Evolutionary conservation across 805 yeast genomes (phyloP).

Genomic region (Lachancea thermotolerans): DNA sequence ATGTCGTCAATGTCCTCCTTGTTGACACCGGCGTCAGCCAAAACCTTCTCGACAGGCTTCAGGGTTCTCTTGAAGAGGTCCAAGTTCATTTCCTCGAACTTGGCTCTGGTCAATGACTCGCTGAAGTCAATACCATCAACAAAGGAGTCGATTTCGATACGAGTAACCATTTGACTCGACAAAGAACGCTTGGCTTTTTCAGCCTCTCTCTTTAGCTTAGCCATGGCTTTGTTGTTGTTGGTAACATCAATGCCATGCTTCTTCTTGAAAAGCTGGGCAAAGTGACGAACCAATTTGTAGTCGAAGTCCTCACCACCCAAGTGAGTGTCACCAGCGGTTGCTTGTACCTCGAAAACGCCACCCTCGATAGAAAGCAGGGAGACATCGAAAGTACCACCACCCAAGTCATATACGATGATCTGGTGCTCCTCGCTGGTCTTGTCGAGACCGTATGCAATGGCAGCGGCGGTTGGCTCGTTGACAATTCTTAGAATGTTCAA

Average conservation of each 20-base stretch:
- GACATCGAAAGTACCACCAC: conserved; percentile 98
- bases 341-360: conserved; percentile 88
- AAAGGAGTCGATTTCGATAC: conserved; percentile 93
- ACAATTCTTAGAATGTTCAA: conserved; percentile 82
- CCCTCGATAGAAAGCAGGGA: conserved; percentile 80
- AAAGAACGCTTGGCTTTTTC: conserved; percentile 97
- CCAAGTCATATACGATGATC: conserved; percentile 87
- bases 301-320: conserved; percentile 98
- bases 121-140: conserved; percentile 93
- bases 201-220: conserved; percentile 93
- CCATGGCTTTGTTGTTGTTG: conserved; percentile 76
- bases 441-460: conserved; percentile 93
- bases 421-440: conserved; percentile 77
- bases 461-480: conserved; percentile 96
- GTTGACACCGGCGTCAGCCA: conserved; percentile 86
- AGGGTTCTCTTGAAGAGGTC: conserved; percentile 90
- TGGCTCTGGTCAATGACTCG: conserved; percentile 93
- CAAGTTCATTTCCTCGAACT: conserved; percentile 92
- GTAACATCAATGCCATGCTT: conserved; percentile 82
- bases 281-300: conserved; percentile 80
- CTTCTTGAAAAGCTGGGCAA: conserved; percentile 83
- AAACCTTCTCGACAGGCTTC: conserved; percentile 93
- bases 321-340: conserved; percentile 95
- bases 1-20: conserved; percentile 88
- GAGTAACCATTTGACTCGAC: conserved; percentile 91